Evolutionary conservation across 2,329 filamentous ascomycete species (phyloP).

Genomic region (Neonectria ditissima): DNA sequence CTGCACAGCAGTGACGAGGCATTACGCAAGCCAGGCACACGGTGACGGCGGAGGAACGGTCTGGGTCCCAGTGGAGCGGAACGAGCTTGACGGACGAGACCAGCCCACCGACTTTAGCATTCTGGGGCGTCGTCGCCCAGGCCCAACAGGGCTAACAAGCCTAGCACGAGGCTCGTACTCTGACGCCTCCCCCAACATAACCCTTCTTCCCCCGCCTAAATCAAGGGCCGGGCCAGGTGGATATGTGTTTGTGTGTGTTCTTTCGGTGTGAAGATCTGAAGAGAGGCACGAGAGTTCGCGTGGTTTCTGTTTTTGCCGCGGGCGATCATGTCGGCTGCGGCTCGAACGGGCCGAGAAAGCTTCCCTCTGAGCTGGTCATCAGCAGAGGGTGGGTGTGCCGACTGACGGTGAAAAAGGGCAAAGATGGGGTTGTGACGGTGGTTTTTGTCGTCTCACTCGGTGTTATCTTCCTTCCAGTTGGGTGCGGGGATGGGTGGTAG

Average conservation of each 20-base stretch:
- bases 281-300: neutral
- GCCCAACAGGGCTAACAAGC: conserved; percentile 5
- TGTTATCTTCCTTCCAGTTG: neutral
- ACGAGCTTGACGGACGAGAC: conserved; percentile 17
- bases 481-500: conserved; percentile 12
- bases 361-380: neutral
- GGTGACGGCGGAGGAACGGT: conserved; percentile 35
- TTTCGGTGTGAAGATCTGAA: neutral
- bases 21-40: conserved; percentile 41
- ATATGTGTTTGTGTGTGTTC: neutral
- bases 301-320: neutral
- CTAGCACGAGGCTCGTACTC: neutral
- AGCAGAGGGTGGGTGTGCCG: neutral
- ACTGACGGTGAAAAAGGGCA: neutral
- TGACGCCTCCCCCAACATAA: conserved; percentile 6
- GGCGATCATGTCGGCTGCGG: neutral
- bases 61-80: conserved; percentile 40
- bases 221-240: neutral
- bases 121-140: conserved; percentile 6
- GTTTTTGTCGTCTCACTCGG: neutral
- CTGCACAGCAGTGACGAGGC: conserved; percentile 1
- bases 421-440: neutral
- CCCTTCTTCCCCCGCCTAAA: conserved; percentile 1
- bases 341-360: conserved; percentile 7
- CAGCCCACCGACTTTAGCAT: conserved; percentile 20